phyloP scores from a whole-genome alignment of 139 green algal species.

The Tetradesmus lagerheimii region DNA sequence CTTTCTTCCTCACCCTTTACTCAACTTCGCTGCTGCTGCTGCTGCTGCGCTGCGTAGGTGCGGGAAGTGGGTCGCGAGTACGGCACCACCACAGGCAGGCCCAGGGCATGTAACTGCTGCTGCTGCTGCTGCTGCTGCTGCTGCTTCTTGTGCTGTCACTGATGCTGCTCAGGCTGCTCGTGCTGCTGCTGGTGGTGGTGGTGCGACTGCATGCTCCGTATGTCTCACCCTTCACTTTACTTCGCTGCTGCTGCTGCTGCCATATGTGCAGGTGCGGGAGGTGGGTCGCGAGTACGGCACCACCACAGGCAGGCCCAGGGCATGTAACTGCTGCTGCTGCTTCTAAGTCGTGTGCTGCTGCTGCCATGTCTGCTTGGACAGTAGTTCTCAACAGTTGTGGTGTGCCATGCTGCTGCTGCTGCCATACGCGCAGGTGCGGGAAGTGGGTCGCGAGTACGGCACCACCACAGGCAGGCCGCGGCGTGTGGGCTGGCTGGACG shows the following conservation, averaged over 20 bases:
- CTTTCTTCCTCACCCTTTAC: no score
- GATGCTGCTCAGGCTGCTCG: no score
- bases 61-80: constrained; percentile 87
- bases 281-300: constrained; percentile 95
- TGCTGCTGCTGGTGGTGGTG: no score
- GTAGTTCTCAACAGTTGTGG: no score
- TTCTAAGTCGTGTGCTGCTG: neutral
- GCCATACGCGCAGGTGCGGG: neutral
- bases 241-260: neutral
- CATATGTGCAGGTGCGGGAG: constrained; percentile 4
- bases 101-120: constrained; percentile 48
- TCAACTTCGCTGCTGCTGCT: no score
- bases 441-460: constrained; percentile 92
- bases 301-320: constrained; percentile 94
- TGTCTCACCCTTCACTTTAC: no score
- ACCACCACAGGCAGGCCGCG: constrained; percentile 97
- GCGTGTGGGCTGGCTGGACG: constrained; percentile 98
- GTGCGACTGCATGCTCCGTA: no score
- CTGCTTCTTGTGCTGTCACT: no score
- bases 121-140: no score
- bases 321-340: no score
- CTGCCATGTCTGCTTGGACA: no score
- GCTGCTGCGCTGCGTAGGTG: neutral
- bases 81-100: constrained; percentile 97
- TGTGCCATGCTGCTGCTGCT: constrained; percentile 12